Evolutionary conservation across 306 rosid genomes (phyloP), one percentile per base, ranked within the genome.

Genomic region (Citrullus amarus): DNA sequence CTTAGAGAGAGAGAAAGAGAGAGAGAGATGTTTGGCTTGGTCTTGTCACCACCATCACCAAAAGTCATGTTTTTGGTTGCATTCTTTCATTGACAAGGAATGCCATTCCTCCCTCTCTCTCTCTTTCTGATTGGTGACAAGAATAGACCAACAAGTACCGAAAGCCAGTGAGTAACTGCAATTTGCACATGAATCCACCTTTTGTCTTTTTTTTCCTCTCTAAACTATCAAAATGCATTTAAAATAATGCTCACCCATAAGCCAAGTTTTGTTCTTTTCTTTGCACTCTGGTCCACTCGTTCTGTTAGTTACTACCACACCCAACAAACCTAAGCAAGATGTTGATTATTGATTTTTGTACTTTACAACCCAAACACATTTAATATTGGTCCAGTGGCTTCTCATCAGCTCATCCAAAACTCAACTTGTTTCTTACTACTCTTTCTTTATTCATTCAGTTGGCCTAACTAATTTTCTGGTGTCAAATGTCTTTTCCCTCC

Each of bases 171-270:
- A 86, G 68, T 48, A 65, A 79, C 86, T 86, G 86, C 86, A 81
- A 84, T 85, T 59, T 85, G 87, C 97, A 88, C 96, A 89, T 91
- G 98, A 93, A 91, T 88, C 88, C 90, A 84, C 83, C 79, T 56
- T 79, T 76, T 84, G 87, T 81, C 90, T 67, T n/a, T 39, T 67
- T 25, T 82, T 77, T 51, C 54, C 77, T 78, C 80, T 81, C 83
- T 82, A 58, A 56, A 44, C 74, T 30, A 34, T 53, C 75, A 60
- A 76, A 56, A 76, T 58, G 14, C 38, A 39, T 58, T 41, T 58
- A 76, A 74, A 74, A 74, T 53, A 74, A 51, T 53, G 78, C 17
- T 53, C 20, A 51, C 78, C 44, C 58, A 53, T 32, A 17, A 15
- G 8, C 58, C 30, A 51, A 32, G 30, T 84, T 84, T 86, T 84